Evolutionary conservation across 2,329 filamentous ascomycete genomes (phyloP), one percentile per base, ranked within the genome.

Genomic region (Sporothrix humicola): DNA sequence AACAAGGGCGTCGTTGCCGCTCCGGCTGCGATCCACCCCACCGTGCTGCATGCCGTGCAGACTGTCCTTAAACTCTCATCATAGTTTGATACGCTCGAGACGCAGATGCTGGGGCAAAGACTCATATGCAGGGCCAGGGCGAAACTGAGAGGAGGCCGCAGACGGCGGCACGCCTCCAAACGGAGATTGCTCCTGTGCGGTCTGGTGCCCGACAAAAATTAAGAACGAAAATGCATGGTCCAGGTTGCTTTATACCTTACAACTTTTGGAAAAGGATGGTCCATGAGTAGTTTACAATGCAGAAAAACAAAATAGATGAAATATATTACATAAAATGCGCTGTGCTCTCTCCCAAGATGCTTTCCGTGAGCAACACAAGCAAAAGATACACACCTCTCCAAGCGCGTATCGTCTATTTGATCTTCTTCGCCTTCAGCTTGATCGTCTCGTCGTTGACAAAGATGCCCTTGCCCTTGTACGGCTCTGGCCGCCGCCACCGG

Each of bases 381-480:
- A 65, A 26, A 12, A 44, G 15, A 44, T 37, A 20, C 31, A 12
- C 52, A 26, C 8, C 4, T 3, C 44, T 17, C 26, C 26, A 8
- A 17, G 48, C 48, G 66, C 48, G n/a, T 50, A 54, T 15, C 66
- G 66, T 72, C 85, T 90, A 96, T 87, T 95, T 95, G 82, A 95
- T 94, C 89, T 95, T 96, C 92, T 98, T 99, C 80, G 93, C 92
- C 91, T 99, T 99, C 83, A 99, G 83, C 88, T 92, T 97, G 85
- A 99, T 98, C 44, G 94, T 98, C 87, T 99, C 94, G 76, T 95
- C 94, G 80, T 98, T 97, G 79, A 99, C 91, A 82, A 98, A 99
- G 78, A 99, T 97, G 79, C 96, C 96, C 90, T 99, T 98, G 77
- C 96, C 96, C 89, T 99, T 99, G 84, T 99, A 99, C 77, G 96